Evolutionary conservation across 2,329 filamentous ascomycete genomes (phyloP).

Genomic region (Graphiopsis chlorocephala): DNA sequence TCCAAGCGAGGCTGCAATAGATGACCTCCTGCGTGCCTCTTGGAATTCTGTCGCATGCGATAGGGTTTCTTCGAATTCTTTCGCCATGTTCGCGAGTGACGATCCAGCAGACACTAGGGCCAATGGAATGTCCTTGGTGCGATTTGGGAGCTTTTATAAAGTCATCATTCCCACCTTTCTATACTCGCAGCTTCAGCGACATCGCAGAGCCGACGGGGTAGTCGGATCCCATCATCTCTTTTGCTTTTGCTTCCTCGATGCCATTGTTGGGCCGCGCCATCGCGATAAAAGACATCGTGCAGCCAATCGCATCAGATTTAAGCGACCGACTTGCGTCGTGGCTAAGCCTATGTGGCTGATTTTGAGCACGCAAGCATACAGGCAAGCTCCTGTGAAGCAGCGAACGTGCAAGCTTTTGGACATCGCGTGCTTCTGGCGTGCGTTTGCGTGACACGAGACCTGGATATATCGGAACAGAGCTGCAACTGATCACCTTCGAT

Average conservation of each 20-base stretch:
- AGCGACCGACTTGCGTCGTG: not conserved
- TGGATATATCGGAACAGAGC: not conserved
- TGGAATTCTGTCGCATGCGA: not conserved
- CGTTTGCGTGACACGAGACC: not conserved
- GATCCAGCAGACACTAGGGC: not conserved
- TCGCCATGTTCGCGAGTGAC: not conserved
- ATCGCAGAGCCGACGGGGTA: not conserved
- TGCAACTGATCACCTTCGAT: not conserved
- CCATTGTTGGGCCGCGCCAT: conserved; percentile 34
- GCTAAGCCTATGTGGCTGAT: not conserved
- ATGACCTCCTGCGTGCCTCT: not conserved
- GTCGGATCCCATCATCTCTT: not conserved
- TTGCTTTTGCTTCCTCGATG: not conserved
- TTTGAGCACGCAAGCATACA: not conserved
- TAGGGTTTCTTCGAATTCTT: not conserved
- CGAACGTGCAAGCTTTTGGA: not conserved
- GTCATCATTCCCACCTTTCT: not conserved
- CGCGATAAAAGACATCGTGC: conserved; percentile 34
- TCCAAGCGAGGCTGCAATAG: not conserved
- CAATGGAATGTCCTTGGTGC: not conserved
- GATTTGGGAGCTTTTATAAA: not conserved
- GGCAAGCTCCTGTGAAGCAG: not conserved
- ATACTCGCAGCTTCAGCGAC: not conserved
- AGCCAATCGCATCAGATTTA: not conserved
- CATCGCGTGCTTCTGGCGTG: not conserved